phyloP scores from a whole-genome alignment of 2,329 filamentous ascomycete genomes.

The Fusarium coicis region DNA sequence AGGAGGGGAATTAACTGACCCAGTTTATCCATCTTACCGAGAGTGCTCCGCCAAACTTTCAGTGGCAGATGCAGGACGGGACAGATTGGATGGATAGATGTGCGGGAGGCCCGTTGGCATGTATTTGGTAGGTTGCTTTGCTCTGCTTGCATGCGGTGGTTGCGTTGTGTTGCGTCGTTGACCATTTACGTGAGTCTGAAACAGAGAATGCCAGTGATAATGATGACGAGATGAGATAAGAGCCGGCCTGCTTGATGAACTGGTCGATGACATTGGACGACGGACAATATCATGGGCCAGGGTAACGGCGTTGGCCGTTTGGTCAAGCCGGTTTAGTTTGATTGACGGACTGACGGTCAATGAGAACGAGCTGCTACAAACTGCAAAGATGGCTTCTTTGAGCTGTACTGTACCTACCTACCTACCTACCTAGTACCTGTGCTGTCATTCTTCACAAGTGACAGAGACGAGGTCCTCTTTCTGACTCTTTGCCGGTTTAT shows the following conservation, averaged over 20 bases:
- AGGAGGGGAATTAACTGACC: slow-evolving; percentile 33
- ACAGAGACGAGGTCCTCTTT: not conserved
- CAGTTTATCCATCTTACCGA: slow-evolving; percentile 44
- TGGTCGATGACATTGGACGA: slow-evolving; percentile 11
- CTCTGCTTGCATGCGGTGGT: slow-evolving; percentile 4
- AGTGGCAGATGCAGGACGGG: slow-evolving; percentile 17
- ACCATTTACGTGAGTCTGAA: slow-evolving; percentile 32
- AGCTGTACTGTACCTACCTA: not conserved
- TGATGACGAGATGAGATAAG: slow-evolving; percentile 42
- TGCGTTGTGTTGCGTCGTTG: slow-evolving; percentile 18
- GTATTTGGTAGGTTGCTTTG: slow-evolving; percentile 1
- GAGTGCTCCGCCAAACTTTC: slow-evolving; percentile 39
- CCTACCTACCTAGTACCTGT: not conserved
- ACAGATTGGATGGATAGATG: slow-evolving; percentile 15
- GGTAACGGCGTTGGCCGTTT: slow-evolving; percentile 34
- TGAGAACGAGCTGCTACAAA: not conserved
- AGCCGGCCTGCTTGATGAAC: slow-evolving; percentile 11
- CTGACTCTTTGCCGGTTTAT: slow-evolving; percentile 15
- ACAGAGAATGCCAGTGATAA: slow-evolving; percentile 23
- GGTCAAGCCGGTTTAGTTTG: slow-evolving; percentile 28
- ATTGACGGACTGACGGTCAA: slow-evolving; percentile 26
- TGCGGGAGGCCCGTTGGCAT: slow-evolving; percentile 12
- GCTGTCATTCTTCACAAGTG: slow-evolving; percentile 19
- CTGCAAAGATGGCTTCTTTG: slow-evolving; percentile 4
- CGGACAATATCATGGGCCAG: slow-evolving; percentile 30